Base-by-base conservation (phyloP, 768 basidiomycete genomes). In the Suillus spraguei region DNA sequence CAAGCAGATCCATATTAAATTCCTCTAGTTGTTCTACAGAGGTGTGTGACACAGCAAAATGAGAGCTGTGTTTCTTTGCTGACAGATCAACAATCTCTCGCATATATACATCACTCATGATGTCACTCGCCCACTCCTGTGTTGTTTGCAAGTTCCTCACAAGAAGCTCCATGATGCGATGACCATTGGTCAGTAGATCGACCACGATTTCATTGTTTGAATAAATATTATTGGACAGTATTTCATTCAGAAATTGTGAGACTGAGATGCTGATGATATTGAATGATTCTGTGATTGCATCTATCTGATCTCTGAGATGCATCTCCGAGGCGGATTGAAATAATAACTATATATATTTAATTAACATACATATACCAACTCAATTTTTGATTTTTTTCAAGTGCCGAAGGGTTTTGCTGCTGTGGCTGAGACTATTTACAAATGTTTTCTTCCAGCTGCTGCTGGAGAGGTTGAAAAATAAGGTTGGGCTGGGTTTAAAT, bases 1-100 rank as follows among this genome's bases (percentile, higher is more conserved):
- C 64, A 36, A 69, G 67, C 7, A 65, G 62, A 38, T 65, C 68
- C n/a, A 69, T 63, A 17, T 53, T 50, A 38, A 68, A 67, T 38
- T 16, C 41, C 32, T 67, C 49, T n/a, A 68, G 41, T 47, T 68
- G 59, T n/a, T 49, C 46, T 41, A 49, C 54, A 36, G 52, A 32
- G 11, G 55, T 53, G 11, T 53, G 49, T 8, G 50, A 24, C 9
- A 62, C 62, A 39, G 28, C 41, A 50, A 68, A 67, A 49, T 67
- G 54, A 44, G 63, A 64, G 24, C 63, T 61, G 6, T 54, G 59
- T 32, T 46, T 61, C n/a, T 67, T 60, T 17, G 47, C 36, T 24
- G 62, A 24, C n/a, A 66, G 60, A 10, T 67, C 60, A 13, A 7
- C 0, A 44, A 62, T 56, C 36, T 62, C 61, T 10, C 13, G 14